phyloP scores from a whole-genome alignment of 257 asterid genomes.

The Sherardia arvensis region DNA sequence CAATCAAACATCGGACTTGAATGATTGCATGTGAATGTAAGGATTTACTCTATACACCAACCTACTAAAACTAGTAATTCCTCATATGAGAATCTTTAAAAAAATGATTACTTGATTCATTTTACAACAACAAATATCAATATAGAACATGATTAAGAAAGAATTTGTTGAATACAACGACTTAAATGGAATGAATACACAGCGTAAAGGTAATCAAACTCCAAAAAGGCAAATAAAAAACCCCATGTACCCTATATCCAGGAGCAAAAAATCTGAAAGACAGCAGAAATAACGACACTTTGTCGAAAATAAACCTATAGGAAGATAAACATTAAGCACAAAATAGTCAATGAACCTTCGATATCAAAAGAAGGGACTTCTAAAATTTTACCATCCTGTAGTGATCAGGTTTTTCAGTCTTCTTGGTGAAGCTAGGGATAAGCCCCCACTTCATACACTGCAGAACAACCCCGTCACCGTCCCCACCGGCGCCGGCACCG shows the following conservation, averaged over 20 bases:
- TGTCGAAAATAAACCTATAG: not conserved
- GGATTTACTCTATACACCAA: no score
- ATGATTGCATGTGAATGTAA: no score
- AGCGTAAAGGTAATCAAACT: not conserved
- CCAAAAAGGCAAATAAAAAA: not conserved
- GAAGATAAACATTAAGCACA: not conserved
- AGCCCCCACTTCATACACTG: constrained; percentile 98
- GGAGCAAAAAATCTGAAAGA: not conserved
- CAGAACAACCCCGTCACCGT: constrained; percentile 39
- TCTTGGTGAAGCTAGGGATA: constrained; percentile 78
- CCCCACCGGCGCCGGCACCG: constrained; percentile 20
- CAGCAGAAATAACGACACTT: not conserved
- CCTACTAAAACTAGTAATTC: no score
- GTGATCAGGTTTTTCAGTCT: constrained; percentile 67
- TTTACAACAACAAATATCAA: no score
- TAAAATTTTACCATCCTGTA: constrained; percentile 57
- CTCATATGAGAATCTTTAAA: no score
- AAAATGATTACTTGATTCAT: no score
- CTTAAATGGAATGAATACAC: not conserved
- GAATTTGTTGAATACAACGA: not conserved
- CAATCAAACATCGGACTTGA: not conserved
- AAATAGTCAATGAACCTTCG: not conserved
- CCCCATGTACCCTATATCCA: not conserved
- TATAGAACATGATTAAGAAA: not conserved
- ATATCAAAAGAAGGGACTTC: not conserved